Conservation (phyloP, 257 asterid species). For the Salvia hispanica region DNA sequence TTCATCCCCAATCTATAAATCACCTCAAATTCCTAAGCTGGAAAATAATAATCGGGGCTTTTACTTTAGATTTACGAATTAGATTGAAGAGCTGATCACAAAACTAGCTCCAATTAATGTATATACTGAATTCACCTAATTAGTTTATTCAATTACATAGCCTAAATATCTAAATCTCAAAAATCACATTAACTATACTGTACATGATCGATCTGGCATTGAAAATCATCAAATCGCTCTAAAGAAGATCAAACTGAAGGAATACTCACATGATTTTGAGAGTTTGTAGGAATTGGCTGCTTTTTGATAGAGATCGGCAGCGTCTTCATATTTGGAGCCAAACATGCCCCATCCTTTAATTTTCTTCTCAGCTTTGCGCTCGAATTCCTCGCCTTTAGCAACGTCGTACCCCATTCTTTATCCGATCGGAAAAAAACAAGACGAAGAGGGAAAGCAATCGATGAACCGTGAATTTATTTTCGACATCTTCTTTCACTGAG, state of each 20-base stretch:
- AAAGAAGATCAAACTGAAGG: too few species aligned
- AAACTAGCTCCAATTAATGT: too few species aligned
- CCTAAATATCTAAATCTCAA: too few species aligned
- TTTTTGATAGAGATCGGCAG: slow-evolving; percentile 46
- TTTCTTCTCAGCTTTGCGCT: slow-evolving; percentile 51
- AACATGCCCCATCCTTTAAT: slow-evolving; percentile 43
- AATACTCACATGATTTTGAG: too few species aligned
- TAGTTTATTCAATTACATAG: too few species aligned
- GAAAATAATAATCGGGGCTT: not conserved
- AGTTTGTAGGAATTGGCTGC: slow-evolving; percentile 40
- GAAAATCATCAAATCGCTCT: too few species aligned
- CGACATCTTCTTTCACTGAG: not conserved
- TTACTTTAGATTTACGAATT: too few species aligned
- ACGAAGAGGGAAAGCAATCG: slow-evolving; percentile 21
- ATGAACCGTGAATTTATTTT: not conserved
- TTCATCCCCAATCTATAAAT: not conserved
- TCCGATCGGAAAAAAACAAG: slow-evolving; percentile 20
- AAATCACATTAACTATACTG: too few species aligned
- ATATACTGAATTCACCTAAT: too few species aligned
- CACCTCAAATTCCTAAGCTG: slow-evolving; percentile 17
- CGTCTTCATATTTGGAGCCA: slow-evolving; percentile 47
- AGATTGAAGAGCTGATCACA: too few species aligned
- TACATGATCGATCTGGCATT: too few species aligned
- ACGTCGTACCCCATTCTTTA: slow-evolving; percentile 34
- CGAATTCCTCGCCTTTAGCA: slow-evolving; percentile 42